Percentiles rank a stretch among this genome's conserved stretches.
These are phyloP conservation scores for Xanthoceras sorbifolium DNA, from an alignment of 345 rosid genomes.

Conservation along the genomic window DNA sequence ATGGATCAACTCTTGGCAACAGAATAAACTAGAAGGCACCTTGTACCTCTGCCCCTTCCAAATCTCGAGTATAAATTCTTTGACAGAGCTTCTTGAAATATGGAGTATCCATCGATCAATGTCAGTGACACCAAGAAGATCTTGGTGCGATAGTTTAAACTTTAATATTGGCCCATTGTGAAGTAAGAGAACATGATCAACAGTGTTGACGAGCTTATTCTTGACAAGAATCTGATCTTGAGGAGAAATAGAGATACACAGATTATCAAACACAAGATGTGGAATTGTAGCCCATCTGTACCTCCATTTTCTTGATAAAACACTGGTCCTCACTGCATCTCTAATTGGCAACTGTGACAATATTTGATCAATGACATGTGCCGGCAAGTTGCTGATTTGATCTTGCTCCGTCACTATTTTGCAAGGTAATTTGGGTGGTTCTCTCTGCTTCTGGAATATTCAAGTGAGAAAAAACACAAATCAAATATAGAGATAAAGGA, in stretches of 20 bases:
- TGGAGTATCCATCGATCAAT: slow-evolving; percentile 72
- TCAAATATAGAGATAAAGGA: background rate
- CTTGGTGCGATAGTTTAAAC: slow-evolving; percentile 72
- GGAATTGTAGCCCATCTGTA: slow-evolving; percentile 63
- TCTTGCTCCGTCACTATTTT: slow-evolving; percentile 46
- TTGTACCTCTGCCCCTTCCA: slow-evolving; percentile 74
- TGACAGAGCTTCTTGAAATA: slow-evolving; percentile 57
- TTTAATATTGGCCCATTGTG: slow-evolving; percentile 58
- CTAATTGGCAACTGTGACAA: slow-evolving; percentile 54
- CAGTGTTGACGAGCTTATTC: slow-evolving; percentile 51
- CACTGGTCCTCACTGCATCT: slow-evolving; percentile 72
- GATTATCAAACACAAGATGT: slow-evolving; percentile 55
- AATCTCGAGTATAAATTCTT: slow-evolving; percentile 68
- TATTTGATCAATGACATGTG: slow-evolving; percentile 54
- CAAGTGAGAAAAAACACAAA: slow-evolving; percentile 8
- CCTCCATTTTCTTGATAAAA: slow-evolving; percentile 62
- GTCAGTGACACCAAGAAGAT: slow-evolving; percentile 60
- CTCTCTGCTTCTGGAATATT: slow-evolving; percentile 56
- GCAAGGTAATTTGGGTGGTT: slow-evolving; percentile 47
- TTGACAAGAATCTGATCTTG: slow-evolving; percentile 51
- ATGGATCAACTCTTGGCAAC: slow-evolving; percentile 49
- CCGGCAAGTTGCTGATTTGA: slow-evolving; percentile 58
- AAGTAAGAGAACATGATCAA: slow-evolving; percentile 68
- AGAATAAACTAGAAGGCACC: slow-evolving; percentile 58
- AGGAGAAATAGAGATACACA: slow-evolving; percentile 42